Percentiles rank a stretch among this genome's conserved stretches.
These are phyloP conservation scores for Candida montana DNA, from an alignment of 805 yeast species.

Conservation along the genomic window DNA sequence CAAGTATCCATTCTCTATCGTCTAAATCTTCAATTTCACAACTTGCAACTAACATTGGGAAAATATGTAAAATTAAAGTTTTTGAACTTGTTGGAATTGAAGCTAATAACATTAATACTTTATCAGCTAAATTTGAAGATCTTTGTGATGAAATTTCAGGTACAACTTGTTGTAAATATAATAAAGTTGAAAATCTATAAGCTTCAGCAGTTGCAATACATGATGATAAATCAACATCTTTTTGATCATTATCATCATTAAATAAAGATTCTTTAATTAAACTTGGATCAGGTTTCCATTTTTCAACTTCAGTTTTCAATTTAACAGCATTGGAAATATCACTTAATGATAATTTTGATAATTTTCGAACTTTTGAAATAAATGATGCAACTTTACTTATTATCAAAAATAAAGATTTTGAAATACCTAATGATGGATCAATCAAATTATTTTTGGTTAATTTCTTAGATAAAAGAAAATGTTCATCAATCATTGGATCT, in stretches of 20 bases:
- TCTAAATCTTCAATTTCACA: slow-evolving; percentile 58
- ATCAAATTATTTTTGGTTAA: slow-evolving; percentile 23
- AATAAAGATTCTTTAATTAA: slow-evolving; percentile 37
- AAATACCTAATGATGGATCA: slow-evolving; percentile 66
- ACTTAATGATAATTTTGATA: slow-evolving; percentile 37
- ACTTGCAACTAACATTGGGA: slow-evolving; percentile 58
- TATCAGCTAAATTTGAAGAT: slow-evolving; percentile 53
- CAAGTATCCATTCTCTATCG: slow-evolving; percentile 56
- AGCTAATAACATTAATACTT: slow-evolving; percentile 53
- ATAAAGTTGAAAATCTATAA: slow-evolving; percentile 51
- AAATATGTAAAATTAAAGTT: slow-evolving; percentile 54
- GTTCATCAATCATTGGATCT: slow-evolving; percentile 7
- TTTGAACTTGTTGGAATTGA: slow-evolving; percentile 57
- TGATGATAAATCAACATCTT: slow-evolving; percentile 46
- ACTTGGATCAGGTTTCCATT: slow-evolving; percentile 47
- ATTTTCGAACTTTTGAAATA: slow-evolving; percentile 41
- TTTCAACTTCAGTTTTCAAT: slow-evolving; percentile 45
- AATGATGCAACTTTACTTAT: slow-evolving; percentile 60
- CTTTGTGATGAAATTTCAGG: slow-evolving; percentile 58
- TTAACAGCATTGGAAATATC: slow-evolving; percentile 51
- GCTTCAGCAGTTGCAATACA: slow-evolving; percentile 70
- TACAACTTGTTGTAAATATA: slow-evolving; percentile 64
- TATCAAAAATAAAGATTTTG: slow-evolving; percentile 56
- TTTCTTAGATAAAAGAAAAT: slow-evolving; percentile 2
- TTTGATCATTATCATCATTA: neutral